Percentiles rank a stretch among this genome's conserved stretches.
Evolutionary conservation across 495 filamentous ascomycete genomes (phyloP).

Genomic region (Penicillium subrubescens): DNA sequence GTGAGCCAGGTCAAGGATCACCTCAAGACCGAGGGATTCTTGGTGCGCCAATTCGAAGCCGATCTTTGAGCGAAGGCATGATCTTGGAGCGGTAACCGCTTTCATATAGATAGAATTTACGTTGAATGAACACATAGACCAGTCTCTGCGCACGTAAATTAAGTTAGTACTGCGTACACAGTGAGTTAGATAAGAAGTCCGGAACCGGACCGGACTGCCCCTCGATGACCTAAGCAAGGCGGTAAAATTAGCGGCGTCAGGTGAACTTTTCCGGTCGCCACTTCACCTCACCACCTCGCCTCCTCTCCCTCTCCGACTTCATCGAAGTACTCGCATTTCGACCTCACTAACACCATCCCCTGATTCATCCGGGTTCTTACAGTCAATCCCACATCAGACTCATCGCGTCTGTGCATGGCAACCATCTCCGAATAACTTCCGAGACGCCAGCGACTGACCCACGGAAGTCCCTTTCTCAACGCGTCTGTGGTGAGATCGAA

Average conservation of each 20-base stretch:
- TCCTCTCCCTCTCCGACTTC: not conserved
- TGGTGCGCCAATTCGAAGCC: slow-evolving; percentile 74
- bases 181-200: not conserved
- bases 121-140: not conserved
- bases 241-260: not conserved
- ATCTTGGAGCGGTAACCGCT: slow-evolving; percentile 3
- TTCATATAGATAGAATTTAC: slow-evolving; percentile 17
- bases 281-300: slow-evolving; percentile 7
- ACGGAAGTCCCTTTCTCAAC: not conserved
- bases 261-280: slow-evolving; percentile 9
- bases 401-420: not conserved
- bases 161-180: no score
- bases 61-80: slow-evolving; percentile 25
- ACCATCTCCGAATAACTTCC: not conserved
- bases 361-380: not conserved
- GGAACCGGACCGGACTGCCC: not conserved
- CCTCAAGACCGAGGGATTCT: slow-evolving; percentile 66
- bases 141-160: not conserved
- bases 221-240: slow-evolving; percentile 2
- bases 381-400: not conserved
- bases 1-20: slow-evolving; percentile 92
- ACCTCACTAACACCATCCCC: not conserved
- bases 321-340: not conserved
- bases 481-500: slow-evolving; percentile 3
- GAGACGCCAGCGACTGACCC: not conserved